These are phyloP conservation scores for Colletotrichum somersetense DNA, from an alignment of 2,329 filamentous ascomycete species.

Conservation along the genomic window DNA sequence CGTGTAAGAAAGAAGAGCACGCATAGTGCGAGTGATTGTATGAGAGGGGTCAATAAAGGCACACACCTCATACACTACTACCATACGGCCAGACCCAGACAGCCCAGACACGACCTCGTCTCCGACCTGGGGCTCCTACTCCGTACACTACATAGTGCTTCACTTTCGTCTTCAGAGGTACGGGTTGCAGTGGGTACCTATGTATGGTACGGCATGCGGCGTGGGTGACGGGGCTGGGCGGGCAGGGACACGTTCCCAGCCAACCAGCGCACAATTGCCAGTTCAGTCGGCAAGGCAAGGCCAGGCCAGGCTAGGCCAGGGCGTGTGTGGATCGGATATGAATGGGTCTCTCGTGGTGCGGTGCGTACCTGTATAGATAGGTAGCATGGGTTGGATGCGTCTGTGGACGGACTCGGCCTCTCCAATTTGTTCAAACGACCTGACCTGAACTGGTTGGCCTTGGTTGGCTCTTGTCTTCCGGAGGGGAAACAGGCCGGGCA, in stretches of 20 bases:
- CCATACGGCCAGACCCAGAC: constrained; percentile 12
- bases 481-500: constrained; percentile 25
- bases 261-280: constrained; percentile 13
- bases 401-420: constrained; percentile 34
- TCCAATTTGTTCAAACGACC: constrained; percentile 7
- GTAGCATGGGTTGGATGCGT: not conserved
- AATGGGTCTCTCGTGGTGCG: constrained; percentile 12
- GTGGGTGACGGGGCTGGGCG: not conserved
- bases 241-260: constrained; percentile 18
- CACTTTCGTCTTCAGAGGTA: not conserved
- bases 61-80: not conserved
- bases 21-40: too few species aligned
- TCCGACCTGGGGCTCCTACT: not conserved
- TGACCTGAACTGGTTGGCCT: constrained; percentile 5
- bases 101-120: constrained; percentile 9
- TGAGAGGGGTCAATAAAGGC: not conserved
- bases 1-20: not conserved
- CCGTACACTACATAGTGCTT: not conserved
- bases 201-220: constrained; percentile 4
- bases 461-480: constrained; percentile 22
- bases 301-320: constrained; percentile 24
- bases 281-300: constrained; percentile 19
- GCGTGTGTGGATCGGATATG: constrained; percentile 33
- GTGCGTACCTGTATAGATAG: not conserved
- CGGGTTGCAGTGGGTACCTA: not conserved